Evolutionary conservation across 2,329 filamentous ascomycete species (phyloP), one percentile per base, ranked within the genome.

Genomic region (Leptographium galeiforme): DNA sequence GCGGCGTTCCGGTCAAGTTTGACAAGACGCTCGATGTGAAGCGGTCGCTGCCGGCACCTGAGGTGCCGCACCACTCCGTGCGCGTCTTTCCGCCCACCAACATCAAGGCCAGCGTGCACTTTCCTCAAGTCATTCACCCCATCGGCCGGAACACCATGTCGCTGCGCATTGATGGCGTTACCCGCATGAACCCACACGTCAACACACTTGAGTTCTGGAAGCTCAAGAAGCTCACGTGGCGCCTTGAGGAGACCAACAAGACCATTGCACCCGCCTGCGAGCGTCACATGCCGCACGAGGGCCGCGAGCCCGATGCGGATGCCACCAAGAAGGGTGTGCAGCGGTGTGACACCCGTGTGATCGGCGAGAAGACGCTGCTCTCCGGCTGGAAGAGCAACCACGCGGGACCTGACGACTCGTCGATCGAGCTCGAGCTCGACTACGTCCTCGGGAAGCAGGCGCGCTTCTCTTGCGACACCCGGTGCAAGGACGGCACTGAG

Each of bases 51-150:
- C 76, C 71, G 8, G 70, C 85, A 52, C 81, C 87, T 3, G 86
- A 89, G 49, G 76, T 79, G 52, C 89, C 94, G 57, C 91, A 94
- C 69, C 84, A 90, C 69, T 94, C 87, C 16, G 83, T 95, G 57
- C 88, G 91, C 63, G 87, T 97, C 63, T 98, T 98, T 70, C 93
- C 91, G 48, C 91, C 93, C 0, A 98, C 93, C 60, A 93, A 95
- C 70, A 84, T 98, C 63, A 90, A 88, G 60, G 87, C 89, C 55
- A 84, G 83, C 63, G 85, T 93, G 57, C 83, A 88, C 62, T 84
- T 95, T 58, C 85, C 85, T 48, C 81, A 87, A 40, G 81, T 95
- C 58, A 83, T 96, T 57, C 85, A 95, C 70, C 89, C 91, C 6
- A 87, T 90, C 56, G 87, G 88, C 62, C 82, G 80, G 62, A 91